phyloP scores from a whole-genome alignment of 192 early-diverging fungal genomes.

The Backusella liffmaniae region DNA sequence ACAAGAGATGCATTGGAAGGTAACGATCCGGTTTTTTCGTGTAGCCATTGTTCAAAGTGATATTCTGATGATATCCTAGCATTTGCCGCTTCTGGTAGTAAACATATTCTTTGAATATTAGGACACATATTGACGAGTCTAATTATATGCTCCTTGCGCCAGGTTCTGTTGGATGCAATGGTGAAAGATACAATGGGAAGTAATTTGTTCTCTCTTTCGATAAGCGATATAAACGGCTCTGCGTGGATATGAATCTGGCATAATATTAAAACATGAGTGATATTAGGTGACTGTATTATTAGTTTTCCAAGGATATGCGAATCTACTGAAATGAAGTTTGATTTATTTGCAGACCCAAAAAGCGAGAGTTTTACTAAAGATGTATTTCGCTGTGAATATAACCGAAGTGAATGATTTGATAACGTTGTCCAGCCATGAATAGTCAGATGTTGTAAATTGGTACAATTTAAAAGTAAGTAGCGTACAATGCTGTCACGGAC shows the following conservation, averaged over 20 bases:
- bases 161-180: constrained; percentile 1
- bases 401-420: constrained; percentile 13
- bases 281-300: constrained; percentile 1
- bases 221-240: not conserved
- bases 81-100: constrained; percentile 5
- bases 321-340: constrained; percentile 15
- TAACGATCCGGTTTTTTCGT: not conserved
- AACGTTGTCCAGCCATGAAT: constrained; percentile 23
- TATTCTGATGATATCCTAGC: not conserved
- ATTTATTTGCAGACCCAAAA: not conserved
- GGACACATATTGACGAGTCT: not conserved
- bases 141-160: constrained; percentile 1
- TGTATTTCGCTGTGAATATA: not conserved
- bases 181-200: not conserved
- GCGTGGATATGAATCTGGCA: constrained; percentile 14
- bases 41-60: not conserved
- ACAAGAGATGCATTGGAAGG: not conserved
- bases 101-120: not conserved
- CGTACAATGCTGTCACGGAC: constrained; percentile 7
- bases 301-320: not conserved
- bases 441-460: constrained; percentile 13
- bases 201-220: not conserved
- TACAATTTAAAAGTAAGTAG: constrained; percentile 6
- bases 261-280: constrained; percentile 4
- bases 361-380: not conserved